Base-by-base conservation (phyloP, 495 filamentous ascomycete genomes). In the Xeromyces bisporus region DNA sequence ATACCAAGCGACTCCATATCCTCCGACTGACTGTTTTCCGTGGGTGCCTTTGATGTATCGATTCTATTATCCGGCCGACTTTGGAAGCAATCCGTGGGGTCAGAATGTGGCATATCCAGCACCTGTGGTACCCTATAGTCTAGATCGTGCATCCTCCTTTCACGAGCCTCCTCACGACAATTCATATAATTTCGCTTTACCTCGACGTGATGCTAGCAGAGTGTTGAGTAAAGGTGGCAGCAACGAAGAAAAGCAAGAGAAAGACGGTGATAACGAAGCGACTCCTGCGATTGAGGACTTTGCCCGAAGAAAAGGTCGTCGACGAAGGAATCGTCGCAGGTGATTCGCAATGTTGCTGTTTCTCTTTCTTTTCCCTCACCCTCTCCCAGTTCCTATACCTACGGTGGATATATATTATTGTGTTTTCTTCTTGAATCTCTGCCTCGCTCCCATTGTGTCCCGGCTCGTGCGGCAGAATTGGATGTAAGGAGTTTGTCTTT, bases 1-100 rank as follows among this genome's bases (percentile, higher is more conserved):
- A 24, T 34, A 35, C 14, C 29, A 50, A 9, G 26, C 51, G 15
- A 49, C 43, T 27, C 15, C 41, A 6, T 56, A 55, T 17, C 47
- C 60, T 14, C 46, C 60, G 11, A 55, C 57, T 23, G 60, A 67
- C 28, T 61, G 67, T 42, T 51, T 50, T 1, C 51, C 58, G 29
- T 65, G 64, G 61, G 47, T 48, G 3, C 58, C 18, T 54, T 60
- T 35, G 17, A 41, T 40, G 7, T 56, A 58, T 31, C 42, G 40
- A 17, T 18, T 40, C 20, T 46, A 52, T 35, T 40, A 46, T 17
- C 49, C 55, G 25, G 35, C 43, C n/a, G 58, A 59, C 32, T 38
- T 45, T 33, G 44, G 40, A 25, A 33, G 36, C 23, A 33, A 15
- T 13, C 28, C 14, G 14, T 41, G 39, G 17, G 39, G 28, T 11